phyloP scores from a whole-genome alignment of 202 grass and related monocot species.

The Hordeum pubiflorum region DNA sequence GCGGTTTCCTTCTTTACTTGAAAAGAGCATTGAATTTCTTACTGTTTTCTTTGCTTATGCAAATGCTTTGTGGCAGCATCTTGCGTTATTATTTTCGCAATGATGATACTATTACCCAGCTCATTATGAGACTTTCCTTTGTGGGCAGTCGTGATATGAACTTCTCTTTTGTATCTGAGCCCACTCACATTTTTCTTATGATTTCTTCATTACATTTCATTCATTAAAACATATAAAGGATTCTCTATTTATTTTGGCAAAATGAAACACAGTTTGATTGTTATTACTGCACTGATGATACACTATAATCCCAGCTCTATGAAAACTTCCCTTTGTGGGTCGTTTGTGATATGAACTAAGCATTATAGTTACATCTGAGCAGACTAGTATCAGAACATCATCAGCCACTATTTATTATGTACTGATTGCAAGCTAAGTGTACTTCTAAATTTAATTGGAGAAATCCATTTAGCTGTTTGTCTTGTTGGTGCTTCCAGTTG shows the following conservation, averaged over 20 bases:
- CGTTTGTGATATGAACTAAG: constrained; percentile 31
- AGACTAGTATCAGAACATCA: not conserved
- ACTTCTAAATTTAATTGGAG: no score
- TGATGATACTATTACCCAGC: constrained; percentile 88
- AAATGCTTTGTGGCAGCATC: not conserved
- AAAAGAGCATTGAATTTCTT: not conserved
- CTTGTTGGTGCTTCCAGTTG: not conserved
- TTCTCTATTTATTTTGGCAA: not conserved
- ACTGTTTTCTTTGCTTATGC: not conserved
- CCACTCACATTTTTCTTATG: not conserved
- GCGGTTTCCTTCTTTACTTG: no score
- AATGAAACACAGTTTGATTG: not conserved
- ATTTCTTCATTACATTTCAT: not conserved
- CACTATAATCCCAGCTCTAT: constrained; percentile 64
- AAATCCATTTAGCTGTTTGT: no score
- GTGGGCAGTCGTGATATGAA: constrained; percentile 53
- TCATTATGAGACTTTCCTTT: constrained; percentile 77
- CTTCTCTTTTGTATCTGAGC: constrained; percentile 37
- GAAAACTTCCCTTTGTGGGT: constrained; percentile 59
- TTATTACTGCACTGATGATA: constrained; percentile 42
- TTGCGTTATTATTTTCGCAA: not conserved
- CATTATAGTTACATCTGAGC: constrained; percentile 48
- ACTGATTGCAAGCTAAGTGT: no score
- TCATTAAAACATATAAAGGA: no score
- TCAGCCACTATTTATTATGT: not conserved